These are phyloP conservation scores for Malus domestica DNA, from an alignment of 306 rosid genomes.

Conservation along the genomic window DNA sequence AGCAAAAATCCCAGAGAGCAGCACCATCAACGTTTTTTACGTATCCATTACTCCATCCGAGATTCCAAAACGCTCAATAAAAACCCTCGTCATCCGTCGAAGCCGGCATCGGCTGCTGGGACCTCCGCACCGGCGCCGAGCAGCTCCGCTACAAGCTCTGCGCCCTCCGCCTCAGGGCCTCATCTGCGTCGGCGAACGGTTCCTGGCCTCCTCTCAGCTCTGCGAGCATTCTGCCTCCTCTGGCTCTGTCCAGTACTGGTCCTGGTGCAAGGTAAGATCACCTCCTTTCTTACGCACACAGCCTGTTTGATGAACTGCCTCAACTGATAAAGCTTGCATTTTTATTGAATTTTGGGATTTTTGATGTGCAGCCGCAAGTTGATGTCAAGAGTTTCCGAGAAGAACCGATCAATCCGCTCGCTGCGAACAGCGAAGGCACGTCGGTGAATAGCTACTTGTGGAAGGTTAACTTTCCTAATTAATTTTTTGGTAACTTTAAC, in stretches of 20 bases:
- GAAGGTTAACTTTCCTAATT: slow-evolving; percentile 60
- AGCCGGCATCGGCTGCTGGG: slow-evolving; percentile 76
- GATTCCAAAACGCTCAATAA: neutral
- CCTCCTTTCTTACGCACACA: neutral
- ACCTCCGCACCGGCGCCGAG: slow-evolving; percentile 60
- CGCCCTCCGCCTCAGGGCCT: slow-evolving; percentile 66
- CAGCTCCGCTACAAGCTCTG: slow-evolving; percentile 64
- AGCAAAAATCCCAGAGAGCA: neutral
- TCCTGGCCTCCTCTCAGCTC: slow-evolving; percentile 66
- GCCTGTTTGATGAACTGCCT: slow-evolving; percentile 12
- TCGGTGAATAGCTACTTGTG: slow-evolving; percentile 72
- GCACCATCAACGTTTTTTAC: neutral
- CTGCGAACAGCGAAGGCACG: slow-evolving; percentile 63
- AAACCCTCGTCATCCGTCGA: slow-evolving; percentile 38
- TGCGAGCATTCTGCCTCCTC: slow-evolving; percentile 33
- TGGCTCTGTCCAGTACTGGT: slow-evolving; percentile 52
- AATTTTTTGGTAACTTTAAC: too few species aligned
- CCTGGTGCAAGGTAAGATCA: slow-evolving; percentile 58
- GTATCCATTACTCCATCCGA: neutral
- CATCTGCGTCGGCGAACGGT: slow-evolving; percentile 48
- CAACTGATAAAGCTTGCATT: neutral
- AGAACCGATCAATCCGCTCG: slow-evolving; percentile 57
- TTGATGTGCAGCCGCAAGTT: slow-evolving; percentile 55
- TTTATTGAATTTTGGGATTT: slow-evolving; percentile 3
- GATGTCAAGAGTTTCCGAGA: slow-evolving; percentile 68